Evolutionary conservation across 257 asterid genomes (phyloP).

Genomic region (Primulina huaijiensis): DNA sequence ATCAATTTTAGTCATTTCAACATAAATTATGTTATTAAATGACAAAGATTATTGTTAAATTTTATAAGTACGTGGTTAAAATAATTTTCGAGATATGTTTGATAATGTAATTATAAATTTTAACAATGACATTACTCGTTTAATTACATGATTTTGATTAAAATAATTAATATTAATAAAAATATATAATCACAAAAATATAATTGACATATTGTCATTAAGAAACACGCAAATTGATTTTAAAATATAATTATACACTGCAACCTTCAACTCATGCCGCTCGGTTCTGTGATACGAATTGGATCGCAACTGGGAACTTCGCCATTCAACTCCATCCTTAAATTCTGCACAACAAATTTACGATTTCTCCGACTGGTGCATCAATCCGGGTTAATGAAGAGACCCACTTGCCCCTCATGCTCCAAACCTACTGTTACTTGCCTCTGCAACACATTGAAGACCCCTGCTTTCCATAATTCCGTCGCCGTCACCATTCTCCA

Average conservation of each 20-base stretch:
- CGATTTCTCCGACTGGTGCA: conserved; percentile 43
- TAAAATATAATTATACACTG: neutral
- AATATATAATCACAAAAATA: no score
- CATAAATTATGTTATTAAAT: no score
- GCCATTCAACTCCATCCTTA: conserved; percentile 25
- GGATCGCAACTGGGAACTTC: conserved; percentile 21
- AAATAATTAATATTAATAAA: no score
- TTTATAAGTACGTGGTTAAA: no score
- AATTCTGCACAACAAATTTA: conserved; percentile 22
- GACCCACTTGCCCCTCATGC: conserved; percentile 75
- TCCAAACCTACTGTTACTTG: conserved; percentile 63
- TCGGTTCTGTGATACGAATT: neutral
- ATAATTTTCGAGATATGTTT: no score
- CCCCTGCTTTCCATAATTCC: conserved; percentile 52
- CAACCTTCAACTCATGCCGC: neutral
- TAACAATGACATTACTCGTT: no score
- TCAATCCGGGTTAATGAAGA: conserved; percentile 43
- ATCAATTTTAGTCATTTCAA: no score
- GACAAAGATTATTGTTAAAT: no score
- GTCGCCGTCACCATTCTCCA: conserved; percentile 71
- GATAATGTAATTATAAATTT: no score
- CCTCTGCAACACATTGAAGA: conserved; percentile 61
- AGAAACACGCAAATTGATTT: no score
- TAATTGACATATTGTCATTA: no score
- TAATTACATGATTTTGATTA: no score